These are phyloP conservation scores for Brachypodium distachyon DNA, from an alignment of 202 grass and related monocot genomes.

Conservation along the genomic window DNA sequence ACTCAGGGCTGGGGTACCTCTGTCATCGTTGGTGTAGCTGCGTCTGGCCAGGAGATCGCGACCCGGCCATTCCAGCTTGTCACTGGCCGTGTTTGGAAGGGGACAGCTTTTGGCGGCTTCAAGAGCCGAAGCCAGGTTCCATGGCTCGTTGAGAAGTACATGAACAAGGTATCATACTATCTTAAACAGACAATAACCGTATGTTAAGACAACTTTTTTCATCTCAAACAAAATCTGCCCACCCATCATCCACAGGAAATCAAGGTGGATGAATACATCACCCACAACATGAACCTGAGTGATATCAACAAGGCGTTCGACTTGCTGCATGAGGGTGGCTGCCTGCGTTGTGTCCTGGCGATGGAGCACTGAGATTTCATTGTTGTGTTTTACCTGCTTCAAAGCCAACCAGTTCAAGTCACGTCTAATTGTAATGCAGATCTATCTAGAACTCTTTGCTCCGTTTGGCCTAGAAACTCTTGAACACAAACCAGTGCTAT, in stretches of 20 bases:
- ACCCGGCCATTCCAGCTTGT: conserved; percentile 95
- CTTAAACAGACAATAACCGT: not conserved
- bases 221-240: not conserved
- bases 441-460: not conserved
- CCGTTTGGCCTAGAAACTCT: not conserved
- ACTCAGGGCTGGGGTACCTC: conserved; percentile 95
- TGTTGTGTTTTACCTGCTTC: not conserved
- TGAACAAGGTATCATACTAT: conserved; percentile 70
- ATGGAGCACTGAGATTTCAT: conserved; percentile 28
- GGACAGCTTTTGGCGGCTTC: conserved; percentile 95
- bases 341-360: conserved; percentile 83
- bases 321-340: conserved; percentile 81
- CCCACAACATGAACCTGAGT: conserved; percentile 65
- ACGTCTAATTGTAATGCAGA: not conserved
- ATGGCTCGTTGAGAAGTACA: conserved; percentile 93
- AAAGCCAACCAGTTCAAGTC: not conserved
- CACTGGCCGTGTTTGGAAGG: conserved; percentile 94
- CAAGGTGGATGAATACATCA: conserved; percentile 99
- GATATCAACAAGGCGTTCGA: conserved; percentile 82
- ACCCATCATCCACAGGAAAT: conserved; percentile 52
- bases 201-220: not conserved
- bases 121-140: conserved; percentile 95
- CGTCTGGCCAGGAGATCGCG: conserved; percentile 89
- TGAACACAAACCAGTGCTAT: not conserved
- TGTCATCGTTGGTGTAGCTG: conserved; percentile 82